Percentiles rank a stretch among this genome's conserved stretches.
Conservation (phyloP, 2,329 filamentous ascomycete genomes). For the Neoascochyta sp. region DNA sequence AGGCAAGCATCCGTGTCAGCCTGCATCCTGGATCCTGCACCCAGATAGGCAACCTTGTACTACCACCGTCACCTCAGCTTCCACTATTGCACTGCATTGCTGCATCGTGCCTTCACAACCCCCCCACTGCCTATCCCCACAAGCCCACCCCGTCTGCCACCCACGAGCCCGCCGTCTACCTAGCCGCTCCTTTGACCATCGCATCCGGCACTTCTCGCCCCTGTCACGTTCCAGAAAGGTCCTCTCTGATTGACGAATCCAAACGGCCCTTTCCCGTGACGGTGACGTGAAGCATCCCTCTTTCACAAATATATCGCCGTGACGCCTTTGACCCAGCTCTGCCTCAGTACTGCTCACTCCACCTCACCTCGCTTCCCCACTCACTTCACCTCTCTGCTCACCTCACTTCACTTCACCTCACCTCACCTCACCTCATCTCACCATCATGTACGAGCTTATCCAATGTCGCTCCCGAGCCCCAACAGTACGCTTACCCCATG, state of each 20-base stretch:
- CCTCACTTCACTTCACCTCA: conserved; percentile 8
- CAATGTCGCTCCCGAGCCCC: conserved; percentile 15
- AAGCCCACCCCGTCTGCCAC: no score
- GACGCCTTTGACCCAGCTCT: no score
- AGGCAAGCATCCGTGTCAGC: no score
- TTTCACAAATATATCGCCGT: conserved; percentile 20
- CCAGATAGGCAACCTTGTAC: conserved; percentile 32
- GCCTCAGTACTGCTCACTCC: no score
- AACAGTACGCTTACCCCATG: conserved; percentile 26
- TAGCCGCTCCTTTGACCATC: no score
- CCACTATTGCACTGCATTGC: conserved; percentile 24
- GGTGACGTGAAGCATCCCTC: conserved; percentile 18
- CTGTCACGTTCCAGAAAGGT: conserved; percentile 24
- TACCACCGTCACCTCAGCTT: conserved; percentile 26
- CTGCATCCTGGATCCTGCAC: no score
- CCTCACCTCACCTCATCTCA: conserved; percentile 9
- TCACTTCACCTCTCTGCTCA: no score
- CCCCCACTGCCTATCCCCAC: no score
- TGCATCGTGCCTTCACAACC: no score
- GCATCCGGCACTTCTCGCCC: conserved; percentile 19
- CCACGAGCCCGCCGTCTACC: no score
- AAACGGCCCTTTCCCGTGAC: conserved; percentile 10
- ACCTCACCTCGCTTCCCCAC: no score
- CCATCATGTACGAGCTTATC: conserved; percentile 35
- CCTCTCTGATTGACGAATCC: conserved; percentile 16